Base-by-base conservation (phyloP, 306 rosid genomes). In the Oxytropis ochrocephala region DNA sequence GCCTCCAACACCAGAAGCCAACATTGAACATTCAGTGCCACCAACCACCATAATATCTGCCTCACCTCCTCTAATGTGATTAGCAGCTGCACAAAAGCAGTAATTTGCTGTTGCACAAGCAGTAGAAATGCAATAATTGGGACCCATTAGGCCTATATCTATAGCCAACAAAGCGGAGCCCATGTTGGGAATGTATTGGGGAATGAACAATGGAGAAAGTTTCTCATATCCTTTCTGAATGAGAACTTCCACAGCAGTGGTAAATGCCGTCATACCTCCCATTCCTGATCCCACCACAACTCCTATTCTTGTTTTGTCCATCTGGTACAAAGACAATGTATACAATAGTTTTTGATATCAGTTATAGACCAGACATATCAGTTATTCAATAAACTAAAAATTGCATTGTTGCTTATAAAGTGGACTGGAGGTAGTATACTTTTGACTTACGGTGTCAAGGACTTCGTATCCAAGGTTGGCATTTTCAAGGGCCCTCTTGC, bases 101-200 rank as follows among this genome's bases (percentile, higher is more conserved):
- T 76, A 87, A 53, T 89, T 87, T 60, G 88, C 84, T 0, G 96
- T 81, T n/a, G 93, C 93, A 81, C 96, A 89, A 27, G 96, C 96
- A 6, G 93, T 83, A 1, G 96, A 83, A 64, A 89, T 89, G 24
- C 90, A 85, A 77, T 87, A 89, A 67, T 77, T 85, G 2, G 93
- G 93, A 8, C 93, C 96, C 91, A 77, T 87, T 27, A 85, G 75
- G 44, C 96, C 96, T 5, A 80, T 78, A 41, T 89, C 92, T 38
- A 86, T 89, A 3, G 92, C 92, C 54, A 89, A 78, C 75, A 86
- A 74, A 19, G 92, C 90, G 10, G 92, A 86, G 36, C 92, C 88
- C 85, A 79, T 86, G 73, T 89, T 89, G 67, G 86, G 72, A 42
- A 80, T 77, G 10, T 78, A 72, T 62, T 76, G 81, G 11, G 96